These are phyloP conservation scores for Opeltia flavorubescens DNA, from an alignment of 495 filamentous ascomycete genomes.

Conservation along the genomic window DNA sequence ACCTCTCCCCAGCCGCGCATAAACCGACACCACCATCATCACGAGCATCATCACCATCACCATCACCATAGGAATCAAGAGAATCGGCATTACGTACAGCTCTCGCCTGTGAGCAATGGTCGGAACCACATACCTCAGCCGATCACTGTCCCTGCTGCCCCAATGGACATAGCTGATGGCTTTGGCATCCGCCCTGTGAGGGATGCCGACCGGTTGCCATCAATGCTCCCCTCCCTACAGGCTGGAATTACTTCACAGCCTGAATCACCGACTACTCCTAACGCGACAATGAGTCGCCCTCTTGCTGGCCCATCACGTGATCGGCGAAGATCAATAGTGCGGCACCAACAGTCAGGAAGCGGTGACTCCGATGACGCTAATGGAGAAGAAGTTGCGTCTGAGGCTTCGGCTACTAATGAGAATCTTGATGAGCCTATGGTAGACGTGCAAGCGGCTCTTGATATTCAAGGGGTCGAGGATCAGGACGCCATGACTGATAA, in stretches of 20 bases:
- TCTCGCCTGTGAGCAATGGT: slow-evolving; percentile 16
- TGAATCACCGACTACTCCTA: slow-evolving; percentile 83
- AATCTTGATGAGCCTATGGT: slow-evolving; percentile 56
- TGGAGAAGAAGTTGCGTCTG: slow-evolving; percentile 50
- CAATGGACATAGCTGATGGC: slow-evolving; percentile 60
- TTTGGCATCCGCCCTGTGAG: slow-evolving; percentile 70
- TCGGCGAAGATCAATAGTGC: slow-evolving; percentile 60
- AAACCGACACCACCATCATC: slow-evolving; percentile 29
- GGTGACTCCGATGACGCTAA: slow-evolving; percentile 81
- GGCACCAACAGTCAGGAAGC: slow-evolving; percentile 74
- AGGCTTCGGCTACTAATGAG: slow-evolving; percentile 46
- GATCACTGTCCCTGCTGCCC: slow-evolving; percentile 51
- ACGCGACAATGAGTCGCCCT: slow-evolving; percentile 46
- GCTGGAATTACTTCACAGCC: slow-evolving; percentile 71
- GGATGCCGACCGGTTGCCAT: slow-evolving; percentile 73
- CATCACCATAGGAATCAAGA: slow-evolving; percentile 48
- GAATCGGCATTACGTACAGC: slow-evolving; percentile 29
- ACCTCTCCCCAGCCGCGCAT: slow-evolving; percentile 65
- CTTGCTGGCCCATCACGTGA: slow-evolving; percentile 29
- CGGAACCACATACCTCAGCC: slow-evolving; percentile 48
- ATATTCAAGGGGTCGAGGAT: slow-evolving; percentile 66
- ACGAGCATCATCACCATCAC: slow-evolving; percentile 46
- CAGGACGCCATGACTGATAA: slow-evolving; percentile 61
- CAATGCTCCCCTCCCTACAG: slow-evolving; percentile 63
- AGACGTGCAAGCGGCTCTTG: slow-evolving; percentile 64